Percentiles rank a stretch among this genome's conserved stretches.
phyloP scores from a whole-genome alignment of 2,329 filamentous ascomycete genomes.

The Aspergillus pseudoglaucus region DNA sequence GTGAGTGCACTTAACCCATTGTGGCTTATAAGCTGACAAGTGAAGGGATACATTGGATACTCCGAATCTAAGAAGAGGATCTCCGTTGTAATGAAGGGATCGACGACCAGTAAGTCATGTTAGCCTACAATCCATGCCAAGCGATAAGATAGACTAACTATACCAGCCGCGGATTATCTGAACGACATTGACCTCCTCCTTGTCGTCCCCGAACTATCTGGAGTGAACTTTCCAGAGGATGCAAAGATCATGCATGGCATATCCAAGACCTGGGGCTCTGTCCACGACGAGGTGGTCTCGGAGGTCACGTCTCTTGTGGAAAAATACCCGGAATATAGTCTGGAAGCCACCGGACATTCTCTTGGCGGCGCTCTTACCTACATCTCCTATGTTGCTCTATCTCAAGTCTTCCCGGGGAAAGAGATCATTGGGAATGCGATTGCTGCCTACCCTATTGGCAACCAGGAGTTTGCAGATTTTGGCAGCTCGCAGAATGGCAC shows the following conservation, averaged over 20 bases:
- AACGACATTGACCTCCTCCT: slow-evolving; percentile 22
- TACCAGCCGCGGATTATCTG: slow-evolving; percentile 13
- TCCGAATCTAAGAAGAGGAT: slow-evolving; percentile 19
- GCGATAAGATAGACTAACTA: neutral
- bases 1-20: neutral
- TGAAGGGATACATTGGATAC: slow-evolving; percentile 21
- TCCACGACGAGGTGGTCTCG: slow-evolving; percentile 22
- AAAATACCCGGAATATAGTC: slow-evolving; percentile 21
- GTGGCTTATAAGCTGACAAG: slow-evolving; percentile 3
- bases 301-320: slow-evolving; percentile 20
- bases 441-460: slow-evolving; percentile 28
- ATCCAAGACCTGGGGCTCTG: slow-evolving; percentile 20
- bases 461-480: slow-evolving; percentile 19
- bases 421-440: slow-evolving; percentile 25
- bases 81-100: slow-evolving; percentile 25
- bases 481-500: slow-evolving; percentile 17
- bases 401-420: slow-evolving; percentile 25
- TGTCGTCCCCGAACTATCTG: slow-evolving; percentile 19
- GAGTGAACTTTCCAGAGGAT: slow-evolving; percentile 21
- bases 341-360: slow-evolving; percentile 26
- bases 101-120: slow-evolving; percentile 15
- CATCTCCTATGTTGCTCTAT: slow-evolving; percentile 25
- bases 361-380: slow-evolving; percentile 27
- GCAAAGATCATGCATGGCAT: slow-evolving; percentile 24
- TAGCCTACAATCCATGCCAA: neutral